A percentile compares a stretch with the other conserved stretches of the same genome.
phyloP scores from a whole-genome alignment of 164 flowering plant species.

The Vitis amurensis region DNA sequence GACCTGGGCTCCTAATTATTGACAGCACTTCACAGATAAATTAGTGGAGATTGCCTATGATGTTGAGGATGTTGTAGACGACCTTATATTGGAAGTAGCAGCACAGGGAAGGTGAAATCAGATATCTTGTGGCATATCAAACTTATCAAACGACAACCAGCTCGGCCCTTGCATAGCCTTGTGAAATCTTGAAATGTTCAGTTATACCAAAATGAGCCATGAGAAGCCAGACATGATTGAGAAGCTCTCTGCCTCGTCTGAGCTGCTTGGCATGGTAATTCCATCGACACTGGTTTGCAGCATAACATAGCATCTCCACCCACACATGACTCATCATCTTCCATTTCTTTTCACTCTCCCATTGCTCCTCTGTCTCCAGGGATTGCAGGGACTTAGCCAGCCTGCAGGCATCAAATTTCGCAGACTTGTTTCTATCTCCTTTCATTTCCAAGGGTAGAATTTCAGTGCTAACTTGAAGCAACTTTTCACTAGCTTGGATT shows the following conservation, averaged over 20 bases:
- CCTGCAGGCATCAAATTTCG: too few relatives aligned
- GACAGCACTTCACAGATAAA: too few relatives aligned
- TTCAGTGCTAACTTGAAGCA: conserved; percentile 19
- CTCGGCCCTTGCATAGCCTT: conserved; percentile 32
- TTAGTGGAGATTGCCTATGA: too few relatives aligned
- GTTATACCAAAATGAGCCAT: conserved; percentile 36
- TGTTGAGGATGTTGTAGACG: too few relatives aligned
- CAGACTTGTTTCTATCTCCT: conserved; percentile 18
- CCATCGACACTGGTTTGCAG: conserved; percentile 25
- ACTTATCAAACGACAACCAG: background rate
- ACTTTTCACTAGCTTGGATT: conserved; percentile 12
- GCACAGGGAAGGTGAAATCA: too few relatives aligned
- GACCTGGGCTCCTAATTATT: too few relatives aligned
- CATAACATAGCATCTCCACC: conserved; percentile 5
- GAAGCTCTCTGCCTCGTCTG: conserved; percentile 26
- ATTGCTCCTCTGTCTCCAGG: background rate
- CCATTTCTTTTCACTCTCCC: conserved; percentile 6
- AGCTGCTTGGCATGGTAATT: conserved; percentile 26
- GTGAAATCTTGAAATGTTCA: conserved; percentile 27
- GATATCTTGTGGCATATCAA: too few relatives aligned
- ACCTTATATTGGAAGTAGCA: too few relatives aligned
- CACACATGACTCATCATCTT: conserved; percentile 17
- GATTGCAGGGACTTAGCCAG: too few relatives aligned
- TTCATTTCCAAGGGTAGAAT: conserved; percentile 13
- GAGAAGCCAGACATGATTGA: conserved; percentile 33